Base-by-base conservation (phyloP, 2,329 filamentous ascomycete species). In the Aspergillus costaricaensis region DNA sequence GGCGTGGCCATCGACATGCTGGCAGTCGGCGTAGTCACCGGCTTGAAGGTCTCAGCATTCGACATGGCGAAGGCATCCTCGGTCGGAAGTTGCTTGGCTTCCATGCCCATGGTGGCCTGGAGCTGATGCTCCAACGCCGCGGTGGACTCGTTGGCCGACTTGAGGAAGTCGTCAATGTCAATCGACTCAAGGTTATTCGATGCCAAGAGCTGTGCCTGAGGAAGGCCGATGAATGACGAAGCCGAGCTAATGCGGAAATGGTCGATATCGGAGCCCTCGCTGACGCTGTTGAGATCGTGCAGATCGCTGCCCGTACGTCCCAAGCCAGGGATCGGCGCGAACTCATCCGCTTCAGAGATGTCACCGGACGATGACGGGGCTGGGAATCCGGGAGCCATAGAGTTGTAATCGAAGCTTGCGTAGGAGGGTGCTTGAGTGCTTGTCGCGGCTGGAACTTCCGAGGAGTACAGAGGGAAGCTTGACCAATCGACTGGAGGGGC, bases 361-460 rank as follows among this genome's bases (percentile, higher is more conserved):
- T 82, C 80, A n/a, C 79, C 80, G 5, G 80, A 82, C 3, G 81
- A 82, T 8, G 80, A 81, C 10, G 75, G 78, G 1, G 78, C 72
- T 12, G 79, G 69, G 8, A 77, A 73, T 27, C 76, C 72, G 23
- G 74, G 74, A 15, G 67, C 72, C 55, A 77, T 73, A 23, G 72
- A 75, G 58, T 74, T 75, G 67, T 78, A 77, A 63, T 81, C 78
- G 64, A 79, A 79, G 63, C 78, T 80, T 15, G 77, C 75, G 61
- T 80, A 81, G 12, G 79, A 81, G 15, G 77, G 77, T 14, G 78
- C 72, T 54, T 81, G 79, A 47, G 77, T 80, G 65, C 75, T 79
- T 10, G 74, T 73, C 3, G 77, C 64, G 15, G 76, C 68, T 32
- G 74, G 70, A 10, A 74, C 68, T 27, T 75, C 75, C 19, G 76